Conservation (phyloP, 2,329 filamentous ascomycete genomes). For the Fusarium graminum region DNA sequence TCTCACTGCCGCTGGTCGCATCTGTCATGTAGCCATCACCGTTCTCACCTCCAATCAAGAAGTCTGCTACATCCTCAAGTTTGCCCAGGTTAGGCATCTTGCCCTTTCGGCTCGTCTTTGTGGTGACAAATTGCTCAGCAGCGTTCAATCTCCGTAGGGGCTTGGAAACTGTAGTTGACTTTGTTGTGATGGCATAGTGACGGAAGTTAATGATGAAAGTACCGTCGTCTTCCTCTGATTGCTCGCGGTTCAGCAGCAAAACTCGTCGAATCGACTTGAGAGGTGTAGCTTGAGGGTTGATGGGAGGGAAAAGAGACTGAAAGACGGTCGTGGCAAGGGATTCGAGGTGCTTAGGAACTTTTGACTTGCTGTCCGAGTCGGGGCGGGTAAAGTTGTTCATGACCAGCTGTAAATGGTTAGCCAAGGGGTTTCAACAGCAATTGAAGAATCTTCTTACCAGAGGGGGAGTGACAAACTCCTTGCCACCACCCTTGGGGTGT, state of each 20-base stretch:
- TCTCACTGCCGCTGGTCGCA: conserved; percentile 85
- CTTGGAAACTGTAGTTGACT: conserved; percentile 85
- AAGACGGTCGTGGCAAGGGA: conserved; percentile 93
- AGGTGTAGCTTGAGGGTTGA: conserved; percentile 90
- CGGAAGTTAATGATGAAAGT: conserved; percentile 88
- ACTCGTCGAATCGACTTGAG: conserved; percentile 93
- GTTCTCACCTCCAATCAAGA: conserved; percentile 85
- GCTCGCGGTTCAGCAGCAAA: conserved; percentile 88
- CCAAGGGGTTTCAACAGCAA: background rate
- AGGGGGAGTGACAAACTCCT: conserved; percentile 87
- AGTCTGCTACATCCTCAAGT: conserved; percentile 93
- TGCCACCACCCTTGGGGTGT: conserved; percentile 83
- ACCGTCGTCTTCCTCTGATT: conserved; percentile 68
- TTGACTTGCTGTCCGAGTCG: conserved; percentile 69
- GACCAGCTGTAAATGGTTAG: conserved; percentile 72
- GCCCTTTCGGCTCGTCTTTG: conserved; percentile 73
- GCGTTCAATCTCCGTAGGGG: conserved; percentile 86
- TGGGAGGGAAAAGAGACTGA: conserved; percentile 94
- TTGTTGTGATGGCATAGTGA: conserved; percentile 96
- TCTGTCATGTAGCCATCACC: conserved; percentile 87
- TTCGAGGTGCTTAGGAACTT: conserved; percentile 94
- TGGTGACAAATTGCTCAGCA: conserved; percentile 80
- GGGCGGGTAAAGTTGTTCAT: conserved; percentile 96
- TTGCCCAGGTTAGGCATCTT: conserved; percentile 88
- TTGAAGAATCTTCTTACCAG: conserved; percentile 65